These are phyloP conservation scores for Pythium guiyangense DNA, from an alignment of 352 stramenopile species.

Conservation along the genomic window DNA sequence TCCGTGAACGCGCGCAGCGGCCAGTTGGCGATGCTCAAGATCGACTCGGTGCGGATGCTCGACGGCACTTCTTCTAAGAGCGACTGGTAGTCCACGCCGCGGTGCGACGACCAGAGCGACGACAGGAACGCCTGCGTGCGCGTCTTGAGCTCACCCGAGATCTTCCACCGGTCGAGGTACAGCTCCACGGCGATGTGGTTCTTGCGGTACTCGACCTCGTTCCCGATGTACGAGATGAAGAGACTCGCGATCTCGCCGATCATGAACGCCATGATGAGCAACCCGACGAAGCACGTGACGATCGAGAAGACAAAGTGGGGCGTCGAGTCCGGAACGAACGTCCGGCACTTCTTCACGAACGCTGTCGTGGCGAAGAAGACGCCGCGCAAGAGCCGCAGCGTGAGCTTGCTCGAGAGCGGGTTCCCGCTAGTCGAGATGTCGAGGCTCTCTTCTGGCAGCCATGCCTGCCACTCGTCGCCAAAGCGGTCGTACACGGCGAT, in stretches of 20 bases:
- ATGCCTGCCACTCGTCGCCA: constrained; percentile 48
- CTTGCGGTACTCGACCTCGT: constrained; percentile 66
- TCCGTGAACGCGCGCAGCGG: constrained; percentile 36
- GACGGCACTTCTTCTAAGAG: constrained; percentile 45
- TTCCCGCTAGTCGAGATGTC: constrained; percentile 21
- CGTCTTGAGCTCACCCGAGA: constrained; percentile 31
- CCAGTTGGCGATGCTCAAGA: constrained; percentile 35
- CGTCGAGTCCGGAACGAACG: constrained; percentile 33
- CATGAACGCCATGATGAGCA: constrained; percentile 73
- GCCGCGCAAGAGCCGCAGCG: constrained; percentile 40
- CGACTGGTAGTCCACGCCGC: constrained; percentile 45
- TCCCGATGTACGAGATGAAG: constrained; percentile 53
- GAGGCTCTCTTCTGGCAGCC: constrained; percentile 34
- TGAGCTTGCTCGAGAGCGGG: constrained; percentile 20
- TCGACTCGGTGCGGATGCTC: constrained; percentile 48
- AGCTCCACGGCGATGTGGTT: constrained; percentile 55
- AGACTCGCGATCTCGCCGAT: constrained; percentile 68
- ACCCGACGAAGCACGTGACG: constrained; percentile 39
- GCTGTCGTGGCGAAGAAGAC: constrained; percentile 46
- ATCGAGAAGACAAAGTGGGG: constrained; percentile 49
- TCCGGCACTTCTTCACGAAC: constrained; percentile 58
- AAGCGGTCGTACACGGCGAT: constrained; percentile 52
- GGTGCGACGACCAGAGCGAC: constrained; percentile 56
- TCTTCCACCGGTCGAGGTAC: constrained; percentile 33
- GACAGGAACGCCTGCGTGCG: constrained; percentile 39